Percentiles rank a stretch among this genome's conserved stretches.
Conservation (phyloP, 352 stramenopile species). For the Globisporangium uncinulatum region DNA sequence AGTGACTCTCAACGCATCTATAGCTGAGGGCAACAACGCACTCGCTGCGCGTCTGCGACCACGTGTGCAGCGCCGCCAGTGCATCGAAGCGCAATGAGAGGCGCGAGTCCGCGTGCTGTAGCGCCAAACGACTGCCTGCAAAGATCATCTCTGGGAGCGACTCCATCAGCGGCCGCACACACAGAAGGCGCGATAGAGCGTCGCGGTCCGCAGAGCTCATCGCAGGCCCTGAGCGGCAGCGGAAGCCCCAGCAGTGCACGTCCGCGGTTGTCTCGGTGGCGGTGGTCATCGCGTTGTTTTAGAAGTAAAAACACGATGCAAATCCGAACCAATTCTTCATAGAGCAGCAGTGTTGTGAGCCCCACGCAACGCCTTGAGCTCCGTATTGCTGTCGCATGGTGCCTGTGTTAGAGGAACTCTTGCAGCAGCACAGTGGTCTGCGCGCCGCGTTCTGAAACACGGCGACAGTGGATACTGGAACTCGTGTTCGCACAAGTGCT, state of each 20-base stretch:
- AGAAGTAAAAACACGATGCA: no score
- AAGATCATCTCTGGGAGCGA: constrained; percentile 61
- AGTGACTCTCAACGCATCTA: background rate
- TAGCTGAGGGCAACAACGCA: constrained; percentile 8
- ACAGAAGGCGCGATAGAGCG: constrained; percentile 22
- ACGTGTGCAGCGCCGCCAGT: constrained; percentile 32
- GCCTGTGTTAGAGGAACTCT: no score
- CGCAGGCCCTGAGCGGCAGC: constrained; percentile 22
- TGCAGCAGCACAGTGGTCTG: no score
- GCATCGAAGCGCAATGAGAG: constrained; percentile 39
- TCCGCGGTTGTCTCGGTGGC: constrained; percentile 17
- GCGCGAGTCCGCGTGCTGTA: constrained; percentile 21
- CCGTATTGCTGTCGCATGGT: no score
- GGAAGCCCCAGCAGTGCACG: constrained; percentile 40
- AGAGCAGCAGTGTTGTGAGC: no score
- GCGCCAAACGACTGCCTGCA: constrained; percentile 23
- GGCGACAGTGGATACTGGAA: no score
- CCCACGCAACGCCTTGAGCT: no score
- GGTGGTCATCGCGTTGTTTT: background rate
- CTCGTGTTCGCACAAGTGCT: no score
- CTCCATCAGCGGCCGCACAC: constrained; percentile 21
- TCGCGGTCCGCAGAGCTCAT: constrained; percentile 37
- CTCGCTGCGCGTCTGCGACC: constrained; percentile 24
- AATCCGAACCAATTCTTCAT: no score
- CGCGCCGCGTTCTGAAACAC: no score